phyloP scores from a whole-genome alignment of 441 rosid genomes.

The Euphorbia celastroides region DNA sequence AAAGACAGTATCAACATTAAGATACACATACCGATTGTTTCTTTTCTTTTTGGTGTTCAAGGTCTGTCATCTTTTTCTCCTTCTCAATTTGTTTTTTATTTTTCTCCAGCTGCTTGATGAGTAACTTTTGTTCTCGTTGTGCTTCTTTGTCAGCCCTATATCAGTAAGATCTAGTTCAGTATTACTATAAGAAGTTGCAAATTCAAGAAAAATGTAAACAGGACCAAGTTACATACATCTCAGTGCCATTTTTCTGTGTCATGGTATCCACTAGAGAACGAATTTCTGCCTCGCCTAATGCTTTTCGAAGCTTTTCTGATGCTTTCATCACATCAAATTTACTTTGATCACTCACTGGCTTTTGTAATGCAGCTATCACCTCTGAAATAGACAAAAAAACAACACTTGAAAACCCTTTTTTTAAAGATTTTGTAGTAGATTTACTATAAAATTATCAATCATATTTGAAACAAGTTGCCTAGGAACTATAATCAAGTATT shows the following conservation, averaged over 20 bases:
- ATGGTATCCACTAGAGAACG: conserved; percentile 44
- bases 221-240: conserved; percentile 39
- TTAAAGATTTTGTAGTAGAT: neutral
- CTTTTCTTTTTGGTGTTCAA: conserved; percentile 56
- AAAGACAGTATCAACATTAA: neutral
- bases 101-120: conserved; percentile 61
- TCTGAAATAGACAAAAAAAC: conserved; percentile 41
- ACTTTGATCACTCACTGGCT: conserved; percentile 32
- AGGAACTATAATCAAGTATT: too few relatives aligned
- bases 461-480: too few relatives aligned
- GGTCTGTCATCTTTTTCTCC: conserved; percentile 66
- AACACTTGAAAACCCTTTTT: conserved; percentile 12
- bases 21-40: conserved; percentile 42
- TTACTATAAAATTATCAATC: too few relatives aligned
- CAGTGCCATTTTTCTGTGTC: conserved; percentile 46
- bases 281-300: conserved; percentile 51
- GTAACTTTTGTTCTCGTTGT: conserved; percentile 50
- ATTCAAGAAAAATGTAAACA: conserved; percentile 1
- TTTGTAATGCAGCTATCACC: conserved; percentile 48
- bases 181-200: neutral
- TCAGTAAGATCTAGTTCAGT: conserved; percentile 9
- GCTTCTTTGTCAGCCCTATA: conserved; percentile 62
- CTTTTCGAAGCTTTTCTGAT: conserved; percentile 61
- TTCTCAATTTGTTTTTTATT: conserved; percentile 61
- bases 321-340: conserved; percentile 39